Evolutionary conservation across 2,329 filamentous ascomycete species (phyloP).

Genomic region (Arthrobotrys sinensis): DNA sequence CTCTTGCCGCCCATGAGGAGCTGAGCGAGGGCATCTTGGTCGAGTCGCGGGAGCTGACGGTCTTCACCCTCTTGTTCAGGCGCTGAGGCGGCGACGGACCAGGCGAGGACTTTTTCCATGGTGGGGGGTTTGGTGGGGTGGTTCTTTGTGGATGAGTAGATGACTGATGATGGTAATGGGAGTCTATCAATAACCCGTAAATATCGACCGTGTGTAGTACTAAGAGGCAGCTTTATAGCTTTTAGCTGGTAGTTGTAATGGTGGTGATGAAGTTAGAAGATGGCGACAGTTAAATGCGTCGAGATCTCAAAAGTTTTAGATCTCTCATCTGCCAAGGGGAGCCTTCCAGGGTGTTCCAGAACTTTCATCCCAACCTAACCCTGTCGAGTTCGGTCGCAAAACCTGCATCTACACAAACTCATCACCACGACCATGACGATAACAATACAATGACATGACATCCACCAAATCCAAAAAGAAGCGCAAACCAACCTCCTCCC

Average conservation of each 20-base stretch:
- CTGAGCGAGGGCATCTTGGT: constrained; percentile 79
- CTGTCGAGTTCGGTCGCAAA: not conserved
- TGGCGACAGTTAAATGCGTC: not conserved
- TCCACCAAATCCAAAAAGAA: constrained; percentile 61
- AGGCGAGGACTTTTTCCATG: constrained; percentile 66
- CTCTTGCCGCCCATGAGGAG: constrained; percentile 83
- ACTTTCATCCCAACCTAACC: constrained; percentile 16
- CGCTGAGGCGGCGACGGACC: constrained; percentile 65
- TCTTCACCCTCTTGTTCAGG: constrained; percentile 66
- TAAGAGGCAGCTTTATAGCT: not conserved
- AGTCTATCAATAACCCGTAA: not conserved
- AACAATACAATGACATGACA: constrained; percentile 58
- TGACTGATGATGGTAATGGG: constrained; percentile 8
- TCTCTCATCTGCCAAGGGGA: constrained; percentile 13
- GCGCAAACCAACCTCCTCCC: constrained; percentile 52
- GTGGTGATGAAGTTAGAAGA: not conserved
- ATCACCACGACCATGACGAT: not conserved
- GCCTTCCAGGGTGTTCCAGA: constrained; percentile 51
- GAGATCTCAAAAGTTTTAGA: constrained; percentile 5
- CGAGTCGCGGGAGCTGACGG: constrained; percentile 64
- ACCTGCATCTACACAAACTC: constrained; percentile 21
- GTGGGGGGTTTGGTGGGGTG: constrained; percentile 64
- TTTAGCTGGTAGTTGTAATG: not conserved
- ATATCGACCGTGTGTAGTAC: not conserved
- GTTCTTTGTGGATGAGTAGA: constrained; percentile 1